Base-by-base conservation (phyloP, 805 yeast genomes). In the Blastobotrys mokoenaii region DNA sequence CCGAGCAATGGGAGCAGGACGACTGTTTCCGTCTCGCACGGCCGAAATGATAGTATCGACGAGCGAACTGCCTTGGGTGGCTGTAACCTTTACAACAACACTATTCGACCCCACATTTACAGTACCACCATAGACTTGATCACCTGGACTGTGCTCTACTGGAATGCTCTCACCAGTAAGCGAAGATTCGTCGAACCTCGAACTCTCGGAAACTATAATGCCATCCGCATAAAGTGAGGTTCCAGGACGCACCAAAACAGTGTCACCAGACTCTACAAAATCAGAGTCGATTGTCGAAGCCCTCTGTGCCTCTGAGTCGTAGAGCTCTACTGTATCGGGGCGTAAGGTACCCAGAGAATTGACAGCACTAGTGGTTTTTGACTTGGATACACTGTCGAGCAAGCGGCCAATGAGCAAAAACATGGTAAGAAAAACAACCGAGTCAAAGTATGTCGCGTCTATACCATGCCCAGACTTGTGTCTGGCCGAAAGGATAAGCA, bases 151-250 rank as follows among this genome's bases (percentile, higher is more conserved):
- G 52, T 77, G 83, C 15, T 64, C 64, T 11, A 81, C 79, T 1
- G 88, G 84, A 12, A 67, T 60, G 0, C 67, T 53, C 67, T 90
- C 98, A 53, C 98, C 98, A 1, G 97, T 90, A 22, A 90, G 70
- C 3, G 95, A 80, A 25, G 88, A 76, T 67, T 90, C 97, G 60
- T 90, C 95, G 61, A 87, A 81, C 51, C 85, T 90, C 47, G 90
- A 75, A 14, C 67, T 68, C 2, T 97, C 97, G 5, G 68, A 61
- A 8, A 84, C 67, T 47, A 90, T 62, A 2, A 86, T 69, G 20
- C 83, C 76, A 63, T 90, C 98, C 0, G 90, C 89, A 1, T 96
- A 94, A 15, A 65, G 63, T 6, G 66, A 56, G 55, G 58, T 58
- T n/a, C 71, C 72, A 1, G 68, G 63, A 8, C 57, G 43, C 8